phyloP scores from a whole-genome alignment of 305 asterid genomes.

The Withania somnifera region DNA sequence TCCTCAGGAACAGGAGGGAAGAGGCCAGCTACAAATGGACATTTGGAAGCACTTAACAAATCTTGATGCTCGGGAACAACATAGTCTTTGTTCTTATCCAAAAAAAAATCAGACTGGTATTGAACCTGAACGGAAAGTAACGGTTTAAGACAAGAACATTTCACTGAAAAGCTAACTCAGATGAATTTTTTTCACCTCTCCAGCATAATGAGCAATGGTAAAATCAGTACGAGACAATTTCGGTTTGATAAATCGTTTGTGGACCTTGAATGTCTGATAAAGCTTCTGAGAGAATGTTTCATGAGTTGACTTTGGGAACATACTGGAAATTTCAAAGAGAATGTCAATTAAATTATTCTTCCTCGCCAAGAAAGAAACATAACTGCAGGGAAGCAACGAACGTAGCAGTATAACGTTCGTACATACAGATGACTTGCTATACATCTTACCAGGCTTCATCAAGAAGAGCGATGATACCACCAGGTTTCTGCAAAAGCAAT shows the following conservation, averaged over 20 bases:
- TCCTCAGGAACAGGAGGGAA: slow-evolving; percentile 83
- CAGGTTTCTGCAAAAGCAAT: slow-evolving; percentile 71
- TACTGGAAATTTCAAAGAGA: slow-evolving; percentile 43
- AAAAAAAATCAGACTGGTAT: slow-evolving; percentile 80
- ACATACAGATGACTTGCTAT: not conserved
- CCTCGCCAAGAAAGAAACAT: not conserved
- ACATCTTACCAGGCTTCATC: slow-evolving; percentile 85
- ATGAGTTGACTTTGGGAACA: slow-evolving; percentile 96
- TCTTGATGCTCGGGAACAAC: slow-evolving; percentile 96
- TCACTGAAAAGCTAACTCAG: not conserved
- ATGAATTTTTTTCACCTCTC: slow-evolving; percentile 46
- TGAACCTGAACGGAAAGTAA: slow-evolving; percentile 49
- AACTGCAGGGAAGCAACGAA: not conserved
- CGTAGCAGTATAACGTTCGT: not conserved
- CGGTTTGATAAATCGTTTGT: slow-evolving; percentile 91
- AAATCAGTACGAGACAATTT: slow-evolving; percentile 90
- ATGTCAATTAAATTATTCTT: slow-evolving; percentile 2
- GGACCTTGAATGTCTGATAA: slow-evolving; percentile 76
- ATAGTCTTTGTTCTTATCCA: slow-evolving; percentile 94
- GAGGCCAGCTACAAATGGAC: slow-evolving; percentile 73
- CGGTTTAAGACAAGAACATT: not conserved
- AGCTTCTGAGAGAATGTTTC: slow-evolving; percentile 92
- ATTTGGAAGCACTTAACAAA: slow-evolving; percentile 57
- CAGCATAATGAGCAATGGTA: slow-evolving; percentile 89
- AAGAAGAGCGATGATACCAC: slow-evolving; percentile 91